Evolutionary conservation across 345 rosid species (phyloP).

Genomic region (Litchi chinensis): DNA sequence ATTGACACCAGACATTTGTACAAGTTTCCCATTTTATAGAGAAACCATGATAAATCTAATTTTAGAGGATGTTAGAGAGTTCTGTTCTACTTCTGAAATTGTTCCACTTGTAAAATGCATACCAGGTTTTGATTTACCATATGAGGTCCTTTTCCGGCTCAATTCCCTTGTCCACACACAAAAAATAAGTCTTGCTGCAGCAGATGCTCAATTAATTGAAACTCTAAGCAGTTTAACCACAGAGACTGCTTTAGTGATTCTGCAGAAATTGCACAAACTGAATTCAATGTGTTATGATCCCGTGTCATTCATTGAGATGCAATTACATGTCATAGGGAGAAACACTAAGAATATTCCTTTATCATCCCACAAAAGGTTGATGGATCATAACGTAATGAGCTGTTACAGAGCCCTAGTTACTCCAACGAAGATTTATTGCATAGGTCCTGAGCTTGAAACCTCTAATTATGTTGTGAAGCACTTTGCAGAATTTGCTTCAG

Average conservation of each 20-base stretch:
- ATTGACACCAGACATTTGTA: slow-evolving; percentile 43
- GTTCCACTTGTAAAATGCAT: slow-evolving; percentile 63
- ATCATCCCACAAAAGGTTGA: slow-evolving; percentile 44
- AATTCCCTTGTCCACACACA: slow-evolving; percentile 81
- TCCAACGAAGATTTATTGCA: slow-evolving; percentile 80
- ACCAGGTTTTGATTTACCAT: slow-evolving; percentile 46
- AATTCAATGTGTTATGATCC: slow-evolving; percentile 67
- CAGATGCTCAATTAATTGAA: slow-evolving; percentile 43
- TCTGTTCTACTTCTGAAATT: slow-evolving; percentile 46
- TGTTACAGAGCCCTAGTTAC: slow-evolving; percentile 83
- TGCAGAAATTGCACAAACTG: slow-evolving; percentile 74
- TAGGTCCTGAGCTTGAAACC: slow-evolving; percentile 92
- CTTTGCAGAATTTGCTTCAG: slow-evolving; percentile 75
- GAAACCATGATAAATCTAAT: slow-evolving; percentile 40
- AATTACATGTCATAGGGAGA: slow-evolving; percentile 39
- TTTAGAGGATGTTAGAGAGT: slow-evolving; percentile 46
- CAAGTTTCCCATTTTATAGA: slow-evolving; percentile 55
- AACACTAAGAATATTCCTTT: slow-evolving; percentile 40
- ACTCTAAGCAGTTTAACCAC: slow-evolving; percentile 42
- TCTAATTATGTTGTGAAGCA: slow-evolving; percentile 83
- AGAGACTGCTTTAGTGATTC: slow-evolving; percentile 54
- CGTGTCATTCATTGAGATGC: slow-evolving; percentile 50
- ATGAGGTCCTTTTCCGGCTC: slow-evolving; percentile 78
- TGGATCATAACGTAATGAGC: slow-evolving; percentile 60
- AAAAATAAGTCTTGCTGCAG: slow-evolving; percentile 67